These are phyloP conservation scores for Backusella sp. DNA, from an alignment of 192 early-diverging fungal species.

Conservation along the genomic window DNA sequence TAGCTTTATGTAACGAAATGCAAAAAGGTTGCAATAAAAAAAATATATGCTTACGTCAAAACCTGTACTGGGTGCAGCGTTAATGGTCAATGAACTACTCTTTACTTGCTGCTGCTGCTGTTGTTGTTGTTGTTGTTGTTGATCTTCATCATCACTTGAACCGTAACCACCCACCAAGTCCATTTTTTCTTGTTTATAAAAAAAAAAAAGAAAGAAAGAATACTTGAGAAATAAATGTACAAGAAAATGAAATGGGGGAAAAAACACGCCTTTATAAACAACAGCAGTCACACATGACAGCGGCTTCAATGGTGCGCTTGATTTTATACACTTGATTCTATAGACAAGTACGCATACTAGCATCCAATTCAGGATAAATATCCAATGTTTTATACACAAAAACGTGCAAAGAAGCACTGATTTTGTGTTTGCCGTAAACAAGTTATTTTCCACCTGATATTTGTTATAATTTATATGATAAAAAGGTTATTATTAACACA, in stretches of 20 bases:
- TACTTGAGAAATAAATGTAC: neutral
- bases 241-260: neutral
- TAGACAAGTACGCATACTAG: too few relatives aligned
- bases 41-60: slow-evolving; percentile 40
- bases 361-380: too few relatives aligned
- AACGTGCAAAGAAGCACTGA: too few relatives aligned
- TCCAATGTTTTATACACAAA: too few relatives aligned
- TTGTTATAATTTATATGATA: too few relatives aligned
- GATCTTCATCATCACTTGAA: slow-evolving; percentile 38
- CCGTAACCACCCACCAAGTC: slow-evolving; percentile 32
- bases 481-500: too few relatives aligned
- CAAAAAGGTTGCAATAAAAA: neutral
- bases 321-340: too few relatives aligned
- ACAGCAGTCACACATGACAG: slow-evolving; percentile 4
- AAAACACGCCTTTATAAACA: neutral
- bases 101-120: neutral
- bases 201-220: neutral
- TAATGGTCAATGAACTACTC: slow-evolving; percentile 21
- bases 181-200: slow-evolving; percentile 13
- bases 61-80: slow-evolving; percentile 53
- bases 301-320: neutral
- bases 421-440: too few relatives aligned
- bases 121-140: too few relatives aligned
- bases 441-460: too few relatives aligned
- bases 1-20: neutral